These are phyloP conservation scores for Xylariaceae sp. DNA, from an alignment of 2,329 filamentous ascomycete species.

Conservation along the genomic window DNA sequence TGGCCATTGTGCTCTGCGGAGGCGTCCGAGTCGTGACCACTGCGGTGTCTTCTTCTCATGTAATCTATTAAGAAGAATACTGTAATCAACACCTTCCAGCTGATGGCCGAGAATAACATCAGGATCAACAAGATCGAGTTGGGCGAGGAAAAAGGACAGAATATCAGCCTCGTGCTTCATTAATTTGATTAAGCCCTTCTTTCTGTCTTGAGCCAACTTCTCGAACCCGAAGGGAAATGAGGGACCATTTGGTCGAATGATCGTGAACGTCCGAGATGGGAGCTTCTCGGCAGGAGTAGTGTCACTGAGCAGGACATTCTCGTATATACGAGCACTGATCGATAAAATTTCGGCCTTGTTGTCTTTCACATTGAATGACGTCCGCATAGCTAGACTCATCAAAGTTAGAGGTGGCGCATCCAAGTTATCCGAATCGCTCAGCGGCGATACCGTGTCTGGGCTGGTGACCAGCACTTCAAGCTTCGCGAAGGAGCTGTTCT, in stretches of 20 bases:
- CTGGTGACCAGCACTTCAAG: conserved; percentile 80
- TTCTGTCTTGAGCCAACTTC: conserved; percentile 64
- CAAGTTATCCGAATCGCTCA: conserved; percentile 74
- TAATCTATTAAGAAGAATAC: conserved; percentile 79
- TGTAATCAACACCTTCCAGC: conserved; percentile 96
- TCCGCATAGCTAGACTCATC: conserved; percentile 92
- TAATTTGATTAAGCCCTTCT: conserved; percentile 72
- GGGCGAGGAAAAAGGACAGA: conserved; percentile 81
- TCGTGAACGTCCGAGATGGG: conserved; percentile 84
- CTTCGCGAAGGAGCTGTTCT: conserved; percentile 96
- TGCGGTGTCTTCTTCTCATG: conserved; percentile 87
- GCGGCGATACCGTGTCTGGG: conserved; percentile 68
- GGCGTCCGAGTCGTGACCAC: conserved; percentile 88
- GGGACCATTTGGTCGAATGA: conserved; percentile 75
- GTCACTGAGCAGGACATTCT: conserved; percentile 81
- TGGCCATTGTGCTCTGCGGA: conserved; percentile 84
- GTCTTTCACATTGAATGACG: conserved; percentile 80
- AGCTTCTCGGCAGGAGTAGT: conserved; percentile 86
- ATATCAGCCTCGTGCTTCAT: conserved; percentile 83
- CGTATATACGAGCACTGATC: conserved; percentile 88
- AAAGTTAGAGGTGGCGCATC: conserved; percentile 85
- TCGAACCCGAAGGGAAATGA: conserved; percentile 87
- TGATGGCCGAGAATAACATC: conserved; percentile 93
- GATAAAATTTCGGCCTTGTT: conserved; percentile 96
- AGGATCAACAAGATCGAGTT: conserved; percentile 83